phyloP scores from a whole-genome alignment of 2,329 filamentous ascomycete genomes.

The Colletotrichum lini region DNA sequence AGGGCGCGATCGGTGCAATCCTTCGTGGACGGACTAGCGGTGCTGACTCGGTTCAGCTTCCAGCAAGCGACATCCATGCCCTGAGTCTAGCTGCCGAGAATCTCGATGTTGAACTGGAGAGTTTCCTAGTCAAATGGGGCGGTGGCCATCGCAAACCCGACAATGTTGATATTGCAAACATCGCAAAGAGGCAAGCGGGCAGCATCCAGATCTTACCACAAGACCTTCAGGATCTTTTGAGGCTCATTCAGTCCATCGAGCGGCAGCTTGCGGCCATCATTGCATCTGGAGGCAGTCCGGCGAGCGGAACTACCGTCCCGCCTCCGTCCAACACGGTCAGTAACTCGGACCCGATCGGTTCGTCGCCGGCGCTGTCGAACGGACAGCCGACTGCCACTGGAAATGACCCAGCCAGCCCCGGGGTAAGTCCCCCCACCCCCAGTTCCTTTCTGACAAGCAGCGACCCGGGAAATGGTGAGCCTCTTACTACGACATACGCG shows the following conservation, averaged over 20 bases:
- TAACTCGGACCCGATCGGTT: slow-evolving; percentile 11
- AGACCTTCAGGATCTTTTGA: slow-evolving; percentile 31
- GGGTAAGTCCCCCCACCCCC: slow-evolving; percentile 32
- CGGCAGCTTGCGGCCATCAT: slow-evolving; percentile 29
- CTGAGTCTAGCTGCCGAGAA: slow-evolving; percentile 15
- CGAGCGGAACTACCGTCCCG: slow-evolving; percentile 11
- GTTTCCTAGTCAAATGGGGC: slow-evolving; percentile 18
- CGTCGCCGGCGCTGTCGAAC: slow-evolving; percentile 10
- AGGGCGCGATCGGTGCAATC: slow-evolving; percentile 40
- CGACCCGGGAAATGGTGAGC: neutral
- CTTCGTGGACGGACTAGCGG: slow-evolving; percentile 35
- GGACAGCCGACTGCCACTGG: slow-evolving; percentile 8
- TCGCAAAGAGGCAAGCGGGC: slow-evolving; percentile 26
- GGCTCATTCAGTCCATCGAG: slow-evolving; percentile 38
- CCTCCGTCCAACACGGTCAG: slow-evolving; percentile 12
- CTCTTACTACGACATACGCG: slow-evolving; percentile 31
- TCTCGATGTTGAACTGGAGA: slow-evolving; percentile 31
- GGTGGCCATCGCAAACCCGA: slow-evolving; percentile 21
- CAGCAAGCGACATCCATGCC: slow-evolving; percentile 13
- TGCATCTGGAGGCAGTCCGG: slow-evolving; percentile 15
- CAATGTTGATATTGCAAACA: slow-evolving; percentile 4
- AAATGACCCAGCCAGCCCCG: neutral
- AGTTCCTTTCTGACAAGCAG: slow-evolving; percentile 35
- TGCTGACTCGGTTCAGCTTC: slow-evolving; percentile 19
- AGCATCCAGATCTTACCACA: slow-evolving; percentile 22